Base-by-base conservation (phyloP, 495 filamentous ascomycete species). In the Penicillium arizonense region DNA sequence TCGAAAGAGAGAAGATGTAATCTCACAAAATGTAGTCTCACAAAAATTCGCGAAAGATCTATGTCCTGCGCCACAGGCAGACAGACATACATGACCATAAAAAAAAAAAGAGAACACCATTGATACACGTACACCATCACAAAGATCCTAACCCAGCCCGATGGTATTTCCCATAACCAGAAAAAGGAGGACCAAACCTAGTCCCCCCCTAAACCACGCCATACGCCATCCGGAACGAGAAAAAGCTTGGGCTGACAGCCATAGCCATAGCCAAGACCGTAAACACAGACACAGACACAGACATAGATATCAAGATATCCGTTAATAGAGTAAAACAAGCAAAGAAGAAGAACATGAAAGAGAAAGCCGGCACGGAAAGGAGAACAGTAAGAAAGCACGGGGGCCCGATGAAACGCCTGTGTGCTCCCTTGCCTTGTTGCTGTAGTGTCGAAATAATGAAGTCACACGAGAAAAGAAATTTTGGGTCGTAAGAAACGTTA, bases 151-250 rank as follows among this genome's bases (percentile, higher is more conserved):
- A 49, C 56, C 63, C 55, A 62, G 57, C 51, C 57, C 40, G 38
- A 55, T 62, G 65, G 63, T 69, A 68, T 72, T 65, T 67, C 63
- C 61, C 63, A 48, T 63, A 64, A 61, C 68, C 59, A 57, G 7
- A 30, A 30, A 30, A 30, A 30, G 9, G 28, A 57, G 12, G 44
- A 59, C 62, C 47, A 50, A 50, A 48, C 52, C 55, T 37, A 51
- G 34, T n/a, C 39, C 68, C 58, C 64, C 59, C 70, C 68, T 7
- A 51, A 39, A 21, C 39, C 68, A 59, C 68, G 61, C 70, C 68
- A 45, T 66, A 72, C 71, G 65, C 69, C 71, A 47, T 59, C 50
- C 47, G 48, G 56, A 57, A 58, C 51, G 44, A 43, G 47, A 56
- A 47, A 39, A 26, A 30, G 28, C 28, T 2, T 30, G 2, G 28